Evolutionary conservation across 768 basidiomycete genomes (phyloP).

Genomic region (Hypholoma sublateritium): DNA sequence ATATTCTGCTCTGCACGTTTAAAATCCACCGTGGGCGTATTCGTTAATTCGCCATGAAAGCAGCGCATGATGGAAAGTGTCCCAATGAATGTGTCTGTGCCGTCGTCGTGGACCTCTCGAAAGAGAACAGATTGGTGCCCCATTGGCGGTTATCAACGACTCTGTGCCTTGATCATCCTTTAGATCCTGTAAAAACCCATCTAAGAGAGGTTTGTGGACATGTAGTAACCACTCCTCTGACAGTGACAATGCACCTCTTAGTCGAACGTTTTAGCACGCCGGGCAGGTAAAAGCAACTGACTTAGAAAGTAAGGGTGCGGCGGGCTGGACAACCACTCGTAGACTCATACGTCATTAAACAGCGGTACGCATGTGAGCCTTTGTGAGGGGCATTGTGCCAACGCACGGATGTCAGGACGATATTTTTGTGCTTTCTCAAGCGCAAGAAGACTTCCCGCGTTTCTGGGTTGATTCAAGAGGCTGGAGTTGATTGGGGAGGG

Average conservation of each 20-base stretch:
- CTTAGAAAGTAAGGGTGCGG: too few species aligned
- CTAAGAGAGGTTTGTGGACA: slow-evolving; percentile 12
- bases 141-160: slow-evolving; percentile 30
- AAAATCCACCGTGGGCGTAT: slow-evolving; percentile 28
- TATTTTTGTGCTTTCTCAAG: slow-evolving; percentile 46
- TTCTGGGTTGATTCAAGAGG: slow-evolving; percentile 40
- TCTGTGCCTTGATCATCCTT: slow-evolving; percentile 20
- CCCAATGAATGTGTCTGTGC: slow-evolving; percentile 53
- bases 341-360: slow-evolving; percentile 47
- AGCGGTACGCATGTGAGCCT: slow-evolving; percentile 21
- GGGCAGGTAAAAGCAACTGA: too few species aligned
- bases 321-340: slow-evolving; percentile 32
- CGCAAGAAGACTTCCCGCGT: slow-evolving; percentile 57
- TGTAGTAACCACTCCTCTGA: too few species aligned
- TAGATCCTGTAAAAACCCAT: slow-evolving; percentile 28
- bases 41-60: slow-evolving; percentile 27
- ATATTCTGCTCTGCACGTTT: slow-evolving; percentile 33
- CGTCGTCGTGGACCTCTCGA: slow-evolving; percentile 53
- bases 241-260: too few species aligned
- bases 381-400: slow-evolving; percentile 35
- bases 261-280: too few species aligned
- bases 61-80: slow-evolving; percentile 35
- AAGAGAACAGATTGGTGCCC: slow-evolving; percentile 47
- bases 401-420: slow-evolving; percentile 57
- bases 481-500: slow-evolving; percentile 27